Base-by-base conservation (phyloP, 2,329 filamentous ascomycete species). In the Pestalotiopsis sp. region DNA sequence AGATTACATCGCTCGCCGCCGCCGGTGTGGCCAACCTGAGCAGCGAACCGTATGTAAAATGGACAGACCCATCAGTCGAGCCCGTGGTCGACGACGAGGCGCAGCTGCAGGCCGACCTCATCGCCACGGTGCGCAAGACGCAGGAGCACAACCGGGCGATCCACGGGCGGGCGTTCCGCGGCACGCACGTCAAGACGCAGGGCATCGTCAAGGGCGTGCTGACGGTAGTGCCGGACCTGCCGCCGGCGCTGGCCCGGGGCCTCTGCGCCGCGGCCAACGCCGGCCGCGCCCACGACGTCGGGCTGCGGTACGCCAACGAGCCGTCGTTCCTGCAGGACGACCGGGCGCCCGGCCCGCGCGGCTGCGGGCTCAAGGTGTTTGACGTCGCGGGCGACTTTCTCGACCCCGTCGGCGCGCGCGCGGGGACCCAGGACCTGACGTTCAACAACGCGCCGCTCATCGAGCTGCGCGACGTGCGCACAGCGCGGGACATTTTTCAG, bases 131-230 rank as follows among this genome's bases (percentile, higher is more conserved):
- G 25, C 25, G 27, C 17, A 31, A 23, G n/a, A 61, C 59, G 36
- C 59, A 61, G 31, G 59, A 61, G 25, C 59, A 36, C 59, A 31
- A 61, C 25, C 27, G 6, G 4, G 25, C 27, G 23, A 36, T 61
- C 17, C 25, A 36, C 59, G n/a, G 59, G 5, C 59, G 27, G 2
- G 59, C 59, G 13, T 31, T 61, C 59, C 11, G 25, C 11, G 59
- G 59, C 14, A 61, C 59, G 17, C 59, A 61, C 59, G 59, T 61
- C 27, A 61, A 61, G 36, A 61, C 59, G 4, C 59, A 61, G 27
- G 59, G 59, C 36, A 5, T 61, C 27, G 59, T 61, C 13, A 60
- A 60, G 27, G 59, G 59, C 59, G 27, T 5, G n/a, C 31, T 61
- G 59, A 61, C 59, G 17, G 23, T 61, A 25, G 0, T 39, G 12